Conservation (phyloP, 2,329 filamentous ascomycete genomes). For the Nemania bipapillata region DNA sequence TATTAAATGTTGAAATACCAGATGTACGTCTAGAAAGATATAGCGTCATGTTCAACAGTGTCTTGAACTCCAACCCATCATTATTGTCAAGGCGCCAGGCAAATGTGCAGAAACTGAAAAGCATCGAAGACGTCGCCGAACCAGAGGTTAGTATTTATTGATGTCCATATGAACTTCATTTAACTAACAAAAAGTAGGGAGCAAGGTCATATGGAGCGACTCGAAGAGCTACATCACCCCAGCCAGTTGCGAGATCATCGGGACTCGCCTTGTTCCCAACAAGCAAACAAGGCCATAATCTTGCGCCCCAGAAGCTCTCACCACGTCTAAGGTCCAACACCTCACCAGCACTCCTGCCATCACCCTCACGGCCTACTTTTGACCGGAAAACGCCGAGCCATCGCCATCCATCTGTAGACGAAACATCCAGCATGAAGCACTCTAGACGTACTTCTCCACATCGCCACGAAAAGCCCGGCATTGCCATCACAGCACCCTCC, state of each 20-base stretch:
- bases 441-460: constrained; percentile 34
- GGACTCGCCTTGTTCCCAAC: constrained; percentile 60
- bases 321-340: constrained; percentile 65
- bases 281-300: constrained; percentile 41
- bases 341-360: constrained; percentile 61
- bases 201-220: constrained; percentile 8
- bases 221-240: constrained; percentile 63
- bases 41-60: constrained; percentile 88
- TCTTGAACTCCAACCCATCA: constrained; percentile 65
- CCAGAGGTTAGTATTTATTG: constrained; percentile 50
- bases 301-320: constrained; percentile 49
- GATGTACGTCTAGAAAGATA: constrained; percentile 84
- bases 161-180: neutral
- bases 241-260: constrained; percentile 57
- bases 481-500: constrained; percentile 44
- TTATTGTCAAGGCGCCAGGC: constrained; percentile 69
- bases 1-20: constrained; percentile 83
- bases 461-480: constrained; percentile 34
- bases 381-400: constrained; percentile 43
- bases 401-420: constrained; percentile 31
- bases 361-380: constrained; percentile 56
- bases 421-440: constrained; percentile 24
- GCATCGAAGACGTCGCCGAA: constrained; percentile 59
- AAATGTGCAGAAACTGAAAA: constrained; percentile 67
- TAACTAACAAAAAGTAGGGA: constrained; percentile 38